A percentile compares a stretch with the other conserved stretches of the same genome.
phyloP scores from a whole-genome alignment of 2,329 filamentous ascomycete species.

The Clonostachys solani region DNA sequence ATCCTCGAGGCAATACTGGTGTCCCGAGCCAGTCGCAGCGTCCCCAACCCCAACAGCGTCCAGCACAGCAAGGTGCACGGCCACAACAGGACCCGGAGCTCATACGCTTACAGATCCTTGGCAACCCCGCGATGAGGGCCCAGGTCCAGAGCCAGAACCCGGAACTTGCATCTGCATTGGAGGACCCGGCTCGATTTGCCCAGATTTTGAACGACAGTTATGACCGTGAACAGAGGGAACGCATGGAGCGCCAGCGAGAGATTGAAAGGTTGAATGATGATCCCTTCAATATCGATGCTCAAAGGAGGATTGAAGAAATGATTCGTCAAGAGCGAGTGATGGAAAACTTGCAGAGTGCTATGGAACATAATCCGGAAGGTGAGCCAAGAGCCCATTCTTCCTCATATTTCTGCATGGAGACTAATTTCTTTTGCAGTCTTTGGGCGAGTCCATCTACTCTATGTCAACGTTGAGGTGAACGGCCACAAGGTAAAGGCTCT shows the following conservation, averaged over 20 bases:
- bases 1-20: constrained; percentile 45
- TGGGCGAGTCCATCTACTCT: constrained; percentile 91
- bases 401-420: background rate
- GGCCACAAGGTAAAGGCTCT: constrained; percentile 89
- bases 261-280: constrained; percentile 87
- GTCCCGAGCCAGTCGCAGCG: constrained; percentile 18
- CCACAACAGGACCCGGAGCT: constrained; percentile 64
- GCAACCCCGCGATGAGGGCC: constrained; percentile 67
- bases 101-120: constrained; percentile 76
- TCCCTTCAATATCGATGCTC: constrained; percentile 89
- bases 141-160: constrained; percentile 71
- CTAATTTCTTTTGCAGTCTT: constrained; percentile 59
- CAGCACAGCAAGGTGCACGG: constrained; percentile 18
- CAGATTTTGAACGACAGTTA: constrained; percentile 66
- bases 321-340: constrained; percentile 92
- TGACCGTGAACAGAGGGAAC: constrained; percentile 66
- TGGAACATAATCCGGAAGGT: constrained; percentile 98
- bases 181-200: constrained; percentile 73
- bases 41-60: constrained; percentile 14
- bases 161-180: constrained; percentile 69
- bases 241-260: constrained; percentile 74
- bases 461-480: constrained; percentile 94
- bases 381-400: constrained; percentile 16
- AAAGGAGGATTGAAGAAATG: constrained; percentile 91
- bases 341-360: constrained; percentile 92